These are phyloP conservation scores for Medicago arabica DNA, from an alignment of 306 rosid genomes.

Conservation along the genomic window DNA sequence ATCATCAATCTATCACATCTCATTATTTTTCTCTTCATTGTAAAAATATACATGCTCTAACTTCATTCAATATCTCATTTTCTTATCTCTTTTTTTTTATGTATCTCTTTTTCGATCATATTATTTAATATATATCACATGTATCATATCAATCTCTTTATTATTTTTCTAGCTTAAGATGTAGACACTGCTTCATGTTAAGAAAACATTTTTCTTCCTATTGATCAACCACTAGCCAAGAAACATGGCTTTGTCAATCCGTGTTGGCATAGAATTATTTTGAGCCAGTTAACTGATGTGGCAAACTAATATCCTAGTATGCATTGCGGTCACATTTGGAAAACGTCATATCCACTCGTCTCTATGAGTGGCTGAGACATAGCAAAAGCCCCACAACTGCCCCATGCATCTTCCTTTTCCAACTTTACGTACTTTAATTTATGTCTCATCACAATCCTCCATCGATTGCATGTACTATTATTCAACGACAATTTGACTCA, in stretches of 20 bases:
- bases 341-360: not conserved
- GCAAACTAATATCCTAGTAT: not conserved
- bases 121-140: no score
- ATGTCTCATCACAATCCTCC: not conserved
- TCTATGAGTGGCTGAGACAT: constrained; percentile 19
- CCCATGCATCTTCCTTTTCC: constrained; percentile 5
- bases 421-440: constrained; percentile 15
- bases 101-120: no score
- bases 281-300: not conserved
- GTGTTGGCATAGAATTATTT: constrained; percentile 10
- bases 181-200: no score
- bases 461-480: not conserved
- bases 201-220: no score
- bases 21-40: no score
- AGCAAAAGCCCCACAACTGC: not conserved
- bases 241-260: constrained; percentile 23
- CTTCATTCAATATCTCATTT: no score
- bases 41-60: no score
- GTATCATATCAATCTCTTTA: no score
- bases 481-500: constrained; percentile 6
- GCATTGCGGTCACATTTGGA: not conserved
- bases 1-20: no score
- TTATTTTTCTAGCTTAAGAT: no score
- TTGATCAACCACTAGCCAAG: not conserved
- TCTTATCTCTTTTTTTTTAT: no score